phyloP scores from a whole-genome alignment of 768 basidiomycete genomes.

The Psilocybe cyanescens region DNA sequence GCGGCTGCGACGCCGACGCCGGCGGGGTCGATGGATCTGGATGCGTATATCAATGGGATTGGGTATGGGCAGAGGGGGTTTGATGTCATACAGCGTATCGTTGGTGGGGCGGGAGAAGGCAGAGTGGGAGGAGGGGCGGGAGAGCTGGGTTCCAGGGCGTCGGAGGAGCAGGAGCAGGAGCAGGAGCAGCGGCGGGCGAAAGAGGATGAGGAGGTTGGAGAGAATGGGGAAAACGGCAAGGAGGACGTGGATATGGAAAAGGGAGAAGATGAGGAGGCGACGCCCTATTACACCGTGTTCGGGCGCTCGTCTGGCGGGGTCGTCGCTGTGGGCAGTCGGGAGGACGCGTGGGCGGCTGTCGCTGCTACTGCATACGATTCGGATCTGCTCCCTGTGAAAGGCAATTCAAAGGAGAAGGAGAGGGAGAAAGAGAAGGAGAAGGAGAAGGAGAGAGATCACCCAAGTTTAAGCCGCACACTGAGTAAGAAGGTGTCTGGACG shows the following conservation, averaged over 20 bases:
- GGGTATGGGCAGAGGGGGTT: slow-evolving; percentile 5
- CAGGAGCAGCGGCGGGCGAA: background rate
- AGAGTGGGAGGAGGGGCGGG: too few relatives aligned
- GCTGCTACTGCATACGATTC: too few relatives aligned
- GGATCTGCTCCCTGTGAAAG: too few relatives aligned
- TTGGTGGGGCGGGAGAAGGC: background rate
- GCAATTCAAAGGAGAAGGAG: slow-evolving; percentile 10
- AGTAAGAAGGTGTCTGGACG: slow-evolving; percentile 40
- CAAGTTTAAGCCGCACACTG: slow-evolving; percentile 28
- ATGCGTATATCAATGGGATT: background rate
- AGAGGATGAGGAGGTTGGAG: background rate
- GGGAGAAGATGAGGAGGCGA: slow-evolving; percentile 19
- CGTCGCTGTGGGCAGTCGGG: slow-evolving; percentile 46
- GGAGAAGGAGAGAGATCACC: slow-evolving; percentile 12
- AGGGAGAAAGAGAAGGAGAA: slow-evolving; percentile 7
- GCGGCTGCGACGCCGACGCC: background rate
- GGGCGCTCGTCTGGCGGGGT: slow-evolving; percentile 49
- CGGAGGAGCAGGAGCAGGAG: background rate
- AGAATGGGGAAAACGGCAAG: background rate
- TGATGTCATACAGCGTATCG: slow-evolving; percentile 3
- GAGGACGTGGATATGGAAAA: background rate
- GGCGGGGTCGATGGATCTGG: background rate
- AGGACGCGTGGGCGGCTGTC: slow-evolving; percentile 25
- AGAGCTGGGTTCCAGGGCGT: background rate
- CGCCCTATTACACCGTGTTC: slow-evolving; percentile 62